phyloP scores from a whole-genome alignment of 2,329 filamentous ascomycete species.

The Aureobasidium sp. region DNA sequence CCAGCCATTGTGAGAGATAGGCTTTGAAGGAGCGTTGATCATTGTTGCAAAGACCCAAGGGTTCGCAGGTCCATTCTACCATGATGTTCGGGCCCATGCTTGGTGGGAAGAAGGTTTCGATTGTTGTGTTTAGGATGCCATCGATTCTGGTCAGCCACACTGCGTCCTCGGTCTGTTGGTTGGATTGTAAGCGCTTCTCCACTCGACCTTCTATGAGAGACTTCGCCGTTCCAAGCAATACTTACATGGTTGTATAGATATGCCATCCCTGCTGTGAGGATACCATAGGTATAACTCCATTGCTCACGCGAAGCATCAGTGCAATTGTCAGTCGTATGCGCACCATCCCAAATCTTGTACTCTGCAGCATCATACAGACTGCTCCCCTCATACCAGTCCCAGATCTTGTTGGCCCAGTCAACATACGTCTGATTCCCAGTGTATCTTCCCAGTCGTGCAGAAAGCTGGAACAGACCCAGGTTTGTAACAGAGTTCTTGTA shows the following conservation, averaged over 20 bases:
- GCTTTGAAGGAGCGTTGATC: constrained; percentile 46
- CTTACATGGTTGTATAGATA: constrained; percentile 22
- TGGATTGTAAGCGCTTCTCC: too few relatives aligned
- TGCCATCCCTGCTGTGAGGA: constrained; percentile 37
- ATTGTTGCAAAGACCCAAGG: constrained; percentile 64
- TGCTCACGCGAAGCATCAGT: constrained; percentile 53
- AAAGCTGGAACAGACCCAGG: constrained; percentile 63
- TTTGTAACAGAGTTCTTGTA: constrained; percentile 67
- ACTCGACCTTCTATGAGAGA: too few relatives aligned
- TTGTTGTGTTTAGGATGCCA: constrained; percentile 19
- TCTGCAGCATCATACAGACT: constrained; percentile 53
- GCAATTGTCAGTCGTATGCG: constrained; percentile 57
- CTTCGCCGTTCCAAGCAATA: too few relatives aligned
- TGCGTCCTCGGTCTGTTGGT: constrained; percentile 17
- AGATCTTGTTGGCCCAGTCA: constrained; percentile 76
- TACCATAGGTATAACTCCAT: constrained; percentile 45
- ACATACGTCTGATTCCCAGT: constrained; percentile 83
- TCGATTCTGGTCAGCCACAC: constrained; percentile 32
- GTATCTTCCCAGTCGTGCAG: constrained; percentile 77
- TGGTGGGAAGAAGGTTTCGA: constrained; percentile 56
- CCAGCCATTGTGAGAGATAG: too few relatives aligned
- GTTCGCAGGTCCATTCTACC: constrained; percentile 74
- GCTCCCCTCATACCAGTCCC: constrained; percentile 60
- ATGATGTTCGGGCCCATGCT: constrained; percentile 60
- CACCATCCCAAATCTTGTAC: constrained; percentile 63